These are phyloP conservation scores for Entophlyctis helioformis DNA, from an alignment of 192 early-diverging fungal genomes.

Conservation along the genomic window DNA sequence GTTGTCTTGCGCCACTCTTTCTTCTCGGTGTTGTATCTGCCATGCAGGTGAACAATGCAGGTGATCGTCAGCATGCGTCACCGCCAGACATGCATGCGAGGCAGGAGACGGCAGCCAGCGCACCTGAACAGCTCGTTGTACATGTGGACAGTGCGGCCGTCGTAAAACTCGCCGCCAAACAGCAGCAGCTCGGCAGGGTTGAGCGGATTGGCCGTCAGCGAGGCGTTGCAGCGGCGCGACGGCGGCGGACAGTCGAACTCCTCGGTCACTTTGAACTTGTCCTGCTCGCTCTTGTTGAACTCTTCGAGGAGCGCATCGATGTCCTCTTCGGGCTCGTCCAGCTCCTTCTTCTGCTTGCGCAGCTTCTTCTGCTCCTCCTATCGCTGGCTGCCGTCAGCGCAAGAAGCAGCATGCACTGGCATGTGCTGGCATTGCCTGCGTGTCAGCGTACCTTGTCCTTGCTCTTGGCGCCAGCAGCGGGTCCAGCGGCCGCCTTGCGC, in stretches of 20 bases:
- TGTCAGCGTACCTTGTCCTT: conserved; percentile 11
- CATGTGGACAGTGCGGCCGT: conserved; percentile 43
- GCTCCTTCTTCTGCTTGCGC: conserved; percentile 32
- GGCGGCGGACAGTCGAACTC: conserved; percentile 21
- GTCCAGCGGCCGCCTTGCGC: conserved; percentile 29
- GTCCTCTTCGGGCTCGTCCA: conserved; percentile 51
- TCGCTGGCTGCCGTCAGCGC: conserved; percentile 13
- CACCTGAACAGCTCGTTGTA: conserved; percentile 56
- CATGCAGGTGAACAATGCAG: not conserved
- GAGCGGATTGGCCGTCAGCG: conserved; percentile 46
- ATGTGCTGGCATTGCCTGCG: not conserved
- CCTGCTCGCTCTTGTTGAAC: conserved; percentile 43
- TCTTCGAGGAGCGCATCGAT: conserved; percentile 51
- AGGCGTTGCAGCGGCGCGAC: conserved; percentile 44
- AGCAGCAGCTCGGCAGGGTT: conserved; percentile 45
- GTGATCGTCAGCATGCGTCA: too few relatives aligned
- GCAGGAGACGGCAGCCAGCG: not conserved
- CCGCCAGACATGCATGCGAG: too few relatives aligned
- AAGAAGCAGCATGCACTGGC: not conserved
- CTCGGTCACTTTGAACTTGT: conserved; percentile 39
- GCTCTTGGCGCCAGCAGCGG: conserved; percentile 7
- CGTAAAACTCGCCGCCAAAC: conserved; percentile 58
- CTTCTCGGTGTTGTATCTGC: conserved; percentile 53
- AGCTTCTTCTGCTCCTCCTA: conserved; percentile 20
- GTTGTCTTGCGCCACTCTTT: conserved; percentile 57